Base-by-base conservation (phyloP, 495 filamentous ascomycete species). In the Trichoderma virens region DNA sequence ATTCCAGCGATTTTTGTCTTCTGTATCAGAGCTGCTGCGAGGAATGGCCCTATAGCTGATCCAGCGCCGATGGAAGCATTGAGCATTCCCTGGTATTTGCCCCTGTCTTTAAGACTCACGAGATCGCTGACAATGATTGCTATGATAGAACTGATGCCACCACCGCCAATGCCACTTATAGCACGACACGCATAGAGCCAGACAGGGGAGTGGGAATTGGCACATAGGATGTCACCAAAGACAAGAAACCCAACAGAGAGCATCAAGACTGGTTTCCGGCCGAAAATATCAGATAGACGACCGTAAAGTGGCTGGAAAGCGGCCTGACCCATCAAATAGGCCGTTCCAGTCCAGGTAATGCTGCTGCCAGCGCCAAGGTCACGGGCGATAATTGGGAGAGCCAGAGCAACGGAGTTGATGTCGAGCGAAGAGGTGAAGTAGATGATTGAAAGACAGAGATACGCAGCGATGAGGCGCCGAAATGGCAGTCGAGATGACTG, bases 281-380 rank as follows among this genome's bases (percentile, higher is more conserved):
- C 84, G 64, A 85, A 82, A 30, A 85, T 83, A 72, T 85, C 80
- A 1, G 82, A 85, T 5, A 87, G 67, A 28, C 84, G 77, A 20
- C 83, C 83, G 59, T 85, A 86, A 0, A 85, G 74, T n/a, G 85
- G 81, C 16, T 84, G 83, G 63, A 85, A 86, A 70, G 83, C 80
- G 16, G 83, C 85, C 66, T 87, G 86, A 6, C 84, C 83, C 63
- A 90, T 86, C 20, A 89, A 71, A 18, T 84, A 84, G 0, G 85
- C 85, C 5, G 85, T 88, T 16, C 86, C 87, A 0, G 85, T 82
- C 87, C 86, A 90, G 0, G 84, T 69, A 28, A 88, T 87, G 5
- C 83, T 85, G 60, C 80, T 75, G 31, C 76, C 66, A 2, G 82
- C 82, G 62, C 81, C 68, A 1, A 88, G 74, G 56, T 86, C 82